phyloP scores from a whole-genome alignment of 202 grass and related monocot species.

The Panicum hallii region DNA sequence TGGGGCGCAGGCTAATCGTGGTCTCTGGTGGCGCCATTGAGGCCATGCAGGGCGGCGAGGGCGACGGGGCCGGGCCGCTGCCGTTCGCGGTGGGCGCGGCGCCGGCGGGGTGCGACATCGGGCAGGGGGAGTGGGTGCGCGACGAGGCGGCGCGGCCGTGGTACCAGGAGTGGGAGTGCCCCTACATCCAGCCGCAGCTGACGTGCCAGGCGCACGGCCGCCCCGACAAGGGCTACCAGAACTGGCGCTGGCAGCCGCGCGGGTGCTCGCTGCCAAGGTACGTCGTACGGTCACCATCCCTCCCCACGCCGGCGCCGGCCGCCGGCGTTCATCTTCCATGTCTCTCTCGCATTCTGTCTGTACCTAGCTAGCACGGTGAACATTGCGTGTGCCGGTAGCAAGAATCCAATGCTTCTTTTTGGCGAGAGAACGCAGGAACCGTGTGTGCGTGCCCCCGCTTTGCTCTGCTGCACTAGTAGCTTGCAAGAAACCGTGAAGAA shows the following conservation, averaged over 20 bases:
- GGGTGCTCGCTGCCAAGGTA: conserved; percentile 86
- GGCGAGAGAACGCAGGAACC: neutral
- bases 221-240: conserved; percentile 79
- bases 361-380: neutral
- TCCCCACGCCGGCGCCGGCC: neutral
- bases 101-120: conserved; percentile 64
- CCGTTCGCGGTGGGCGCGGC: conserved; percentile 66
- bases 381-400: conserved; percentile 13
- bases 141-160: conserved; percentile 69
- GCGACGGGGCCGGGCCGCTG: conserved; percentile 29
- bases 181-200: conserved; percentile 89
- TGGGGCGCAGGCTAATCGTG: no score
- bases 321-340: neutral
- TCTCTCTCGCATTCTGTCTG: neutral
- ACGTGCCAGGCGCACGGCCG: conserved; percentile 90
- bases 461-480: conserved; percentile 13
- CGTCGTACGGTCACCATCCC: conserved; percentile 23
- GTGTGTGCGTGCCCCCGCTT: neutral
- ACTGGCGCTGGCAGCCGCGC: conserved; percentile 86
- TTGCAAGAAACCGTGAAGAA: conserved; percentile 16
- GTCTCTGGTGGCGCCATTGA: neutral
- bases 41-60: conserved; percentile 26
- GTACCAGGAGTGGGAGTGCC: conserved; percentile 87
- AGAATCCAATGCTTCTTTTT: conserved; percentile 43
- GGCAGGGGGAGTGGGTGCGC: conserved; percentile 71